phyloP scores from a whole-genome alignment of 2,329 filamentous ascomycete species.

The Monosporascus cannonballus region DNA sequence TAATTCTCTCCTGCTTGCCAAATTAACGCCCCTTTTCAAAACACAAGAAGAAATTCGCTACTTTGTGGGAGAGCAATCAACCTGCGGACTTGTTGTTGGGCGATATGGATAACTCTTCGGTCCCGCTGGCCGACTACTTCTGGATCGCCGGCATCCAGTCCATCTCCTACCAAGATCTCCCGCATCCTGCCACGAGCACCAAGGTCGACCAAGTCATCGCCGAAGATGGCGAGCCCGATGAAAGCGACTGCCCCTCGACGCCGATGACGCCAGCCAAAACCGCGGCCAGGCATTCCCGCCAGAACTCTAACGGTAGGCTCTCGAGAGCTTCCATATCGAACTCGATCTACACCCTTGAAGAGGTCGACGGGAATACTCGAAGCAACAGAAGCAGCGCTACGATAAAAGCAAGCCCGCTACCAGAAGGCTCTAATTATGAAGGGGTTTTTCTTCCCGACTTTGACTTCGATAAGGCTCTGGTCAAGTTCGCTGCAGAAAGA shows the following conservation, averaged over 20 bases:
- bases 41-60: too few relatives aligned
- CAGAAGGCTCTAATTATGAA: conserved; percentile 25
- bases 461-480: conserved; percentile 87
- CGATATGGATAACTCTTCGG: conserved; percentile 56
- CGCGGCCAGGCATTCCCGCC: conserved; percentile 52
- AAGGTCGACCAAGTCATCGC: conserved; percentile 53
- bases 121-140: conserved; percentile 67
- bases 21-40: too few relatives aligned
- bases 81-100: conserved; percentile 13
- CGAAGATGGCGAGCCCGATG: conserved; percentile 55
- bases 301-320: conserved; percentile 53
- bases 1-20: too few relatives aligned
- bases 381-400: conserved; percentile 64
- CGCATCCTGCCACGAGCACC: conserved; percentile 29
- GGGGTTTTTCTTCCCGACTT: conserved; percentile 53
- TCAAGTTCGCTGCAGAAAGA: conserved; percentile 93
- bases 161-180: conserved; percentile 56
- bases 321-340: conserved; percentile 46
- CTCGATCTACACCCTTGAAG: conserved; percentile 52
- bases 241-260: conserved; percentile 27
- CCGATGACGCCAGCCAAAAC: conserved; percentile 24
- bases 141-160: conserved; percentile 69
- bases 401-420: conserved; percentile 42
- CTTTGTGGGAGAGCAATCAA: too few relatives aligned
- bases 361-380: conserved; percentile 49